Evolutionary conservation across 2,329 filamentous ascomycete genomes (phyloP), one percentile per base, ranked within the genome.

Genomic region (Colletotrichum sp.): DNA sequence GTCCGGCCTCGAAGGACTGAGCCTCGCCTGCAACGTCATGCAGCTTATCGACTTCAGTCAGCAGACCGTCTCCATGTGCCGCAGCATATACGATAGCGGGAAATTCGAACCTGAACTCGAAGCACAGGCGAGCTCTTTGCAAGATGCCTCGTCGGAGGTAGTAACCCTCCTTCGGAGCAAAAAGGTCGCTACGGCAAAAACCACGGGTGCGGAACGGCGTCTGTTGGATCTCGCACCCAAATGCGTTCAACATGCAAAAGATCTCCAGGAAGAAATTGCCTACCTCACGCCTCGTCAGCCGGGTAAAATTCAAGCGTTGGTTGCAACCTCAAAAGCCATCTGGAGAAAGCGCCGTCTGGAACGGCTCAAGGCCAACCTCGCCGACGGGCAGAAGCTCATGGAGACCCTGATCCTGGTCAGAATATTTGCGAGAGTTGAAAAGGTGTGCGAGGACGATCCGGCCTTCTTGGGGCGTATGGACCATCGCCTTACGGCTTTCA

Each of bases 21-120:
- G 68, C 10, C 26, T 64, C 30, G 59, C 59, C 9, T 71, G 68
- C 69, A 71, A 59, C 8, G 30, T 71, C 43, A 71, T 71, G 68
- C 59, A 64, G 59, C 68, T 64, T 14, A 64, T 71, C 30, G 39
- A 34, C 16, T 71, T 64, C 16, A 24, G 28, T 4, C 59, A 36
- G 8, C 57, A 64, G 7, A 32, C 39, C 4, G 16, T 64, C 9
- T 63, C 59, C 9, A 52, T 55, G 5, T 64, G 68, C 26, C 13
- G 30, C 30, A 32, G 39, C 8, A 18, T 57, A 21, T 4, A 71
- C 21, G 39, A 71, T 2, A 64, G 21, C 7, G 59, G 68, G 0
- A n/a, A 32, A 5, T 39, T 34, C 0, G 68, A 64, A 6, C 59
- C 68, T 16, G 39, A 4, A 5, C 59, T 71, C 0, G 4, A 14